These are phyloP conservation scores for Globisporangium solare DNA, from an alignment of 352 stramenopile species.

Conservation along the genomic window DNA sequence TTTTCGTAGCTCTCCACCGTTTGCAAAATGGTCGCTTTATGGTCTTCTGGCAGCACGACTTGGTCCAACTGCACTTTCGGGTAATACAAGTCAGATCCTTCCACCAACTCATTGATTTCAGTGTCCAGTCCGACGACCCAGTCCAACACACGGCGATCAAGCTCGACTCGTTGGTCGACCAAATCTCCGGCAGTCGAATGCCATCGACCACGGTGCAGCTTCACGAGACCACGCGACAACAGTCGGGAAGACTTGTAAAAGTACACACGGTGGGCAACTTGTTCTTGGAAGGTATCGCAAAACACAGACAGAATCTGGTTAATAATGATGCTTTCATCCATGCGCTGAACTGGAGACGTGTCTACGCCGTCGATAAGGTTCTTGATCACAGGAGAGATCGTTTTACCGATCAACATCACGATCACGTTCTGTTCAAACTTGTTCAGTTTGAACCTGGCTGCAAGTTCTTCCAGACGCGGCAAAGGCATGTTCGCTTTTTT, in stretches of 20 bases:
- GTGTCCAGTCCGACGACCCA: conserved; percentile 85
- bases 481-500: conserved; percentile 49
- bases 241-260: conserved; percentile 88
- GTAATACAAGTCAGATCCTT: conserved; percentile 84
- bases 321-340: conserved; percentile 89
- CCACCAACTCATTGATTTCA: conserved; percentile 88
- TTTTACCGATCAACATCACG: conserved; percentile 88
- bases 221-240: conserved; percentile 70
- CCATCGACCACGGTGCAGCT: conserved; percentile 77
- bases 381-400: conserved; percentile 86
- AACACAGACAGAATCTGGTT: conserved; percentile 87
- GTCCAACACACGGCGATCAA: conserved; percentile 83
- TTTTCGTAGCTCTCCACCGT: conserved; percentile 82
- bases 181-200: conserved; percentile 78
- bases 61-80: conserved; percentile 81
- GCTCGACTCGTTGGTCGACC: conserved; percentile 82
- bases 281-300: conserved; percentile 85
- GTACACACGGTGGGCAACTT: conserved; percentile 80
- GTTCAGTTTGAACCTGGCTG: conserved; percentile 78
- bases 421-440: conserved; percentile 88
- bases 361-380: conserved; percentile 85
- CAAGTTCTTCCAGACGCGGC: conserved; percentile 72
- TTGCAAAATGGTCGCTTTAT: conserved; percentile 77
- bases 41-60: conserved; percentile 80
- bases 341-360: conserved; percentile 78